Evolutionary conservation across 805 yeast species (phyloP).

Genomic region (Lachancea dasiensis): DNA sequence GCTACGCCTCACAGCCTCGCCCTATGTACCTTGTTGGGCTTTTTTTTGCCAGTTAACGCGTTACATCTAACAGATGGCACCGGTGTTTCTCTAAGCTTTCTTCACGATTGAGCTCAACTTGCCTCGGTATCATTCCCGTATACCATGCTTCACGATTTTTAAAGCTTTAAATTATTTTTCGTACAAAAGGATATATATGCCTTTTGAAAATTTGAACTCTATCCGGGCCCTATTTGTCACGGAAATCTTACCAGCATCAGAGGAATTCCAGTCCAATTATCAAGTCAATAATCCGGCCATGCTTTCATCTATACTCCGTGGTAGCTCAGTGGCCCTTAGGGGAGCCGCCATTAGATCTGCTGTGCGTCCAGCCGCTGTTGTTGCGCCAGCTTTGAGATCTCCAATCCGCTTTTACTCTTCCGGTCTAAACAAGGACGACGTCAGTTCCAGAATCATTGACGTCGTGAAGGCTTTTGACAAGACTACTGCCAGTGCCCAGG

Average conservation of each 20-base stretch:
- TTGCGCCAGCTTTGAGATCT: slow-evolving; percentile 16
- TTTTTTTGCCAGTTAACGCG: too few relatives aligned
- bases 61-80: too few relatives aligned
- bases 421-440: slow-evolving; percentile 69
- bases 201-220: neutral
- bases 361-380: slow-evolving; percentile 25
- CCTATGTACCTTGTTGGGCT: too few relatives aligned
- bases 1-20: too few relatives aligned
- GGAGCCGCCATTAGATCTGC: slow-evolving; percentile 33
- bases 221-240: neutral
- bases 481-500: slow-evolving; percentile 42
- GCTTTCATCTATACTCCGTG: slow-evolving; percentile 48
- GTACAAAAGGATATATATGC: too few relatives aligned
- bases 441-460: slow-evolving; percentile 72
- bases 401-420: slow-evolving; percentile 48
- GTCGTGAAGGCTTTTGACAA: slow-evolving; percentile 66
- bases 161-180: too few relatives aligned
- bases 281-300: slow-evolving; percentile 23
- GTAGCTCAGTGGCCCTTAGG: slow-evolving; percentile 34
- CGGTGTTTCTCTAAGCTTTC: too few relatives aligned
- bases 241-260: too few relatives aligned
- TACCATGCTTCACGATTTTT: too few relatives aligned
- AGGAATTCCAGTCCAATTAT: neutral
- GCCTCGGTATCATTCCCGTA: too few relatives aligned
- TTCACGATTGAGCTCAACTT: too few relatives aligned